Conservation (phyloP, 2,329 filamentous ascomycete genomes). For the Apiospora saccharicola region DNA sequence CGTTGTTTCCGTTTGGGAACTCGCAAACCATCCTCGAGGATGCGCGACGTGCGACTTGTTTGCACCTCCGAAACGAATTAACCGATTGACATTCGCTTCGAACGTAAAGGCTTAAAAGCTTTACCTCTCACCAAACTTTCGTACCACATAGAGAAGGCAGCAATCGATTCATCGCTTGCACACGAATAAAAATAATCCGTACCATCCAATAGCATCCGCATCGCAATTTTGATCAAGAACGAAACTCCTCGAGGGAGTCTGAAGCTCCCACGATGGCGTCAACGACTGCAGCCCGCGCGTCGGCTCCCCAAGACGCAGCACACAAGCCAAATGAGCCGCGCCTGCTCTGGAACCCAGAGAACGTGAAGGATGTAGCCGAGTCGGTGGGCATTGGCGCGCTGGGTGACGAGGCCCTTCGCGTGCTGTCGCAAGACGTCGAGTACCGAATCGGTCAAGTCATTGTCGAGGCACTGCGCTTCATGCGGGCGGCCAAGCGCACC, state of each 20-base stretch:
- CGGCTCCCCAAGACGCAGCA: constrained; percentile 33
- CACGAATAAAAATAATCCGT: neutral
- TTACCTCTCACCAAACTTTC: neutral
- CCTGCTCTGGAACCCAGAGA: constrained; percentile 93
- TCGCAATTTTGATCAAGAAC: neutral
- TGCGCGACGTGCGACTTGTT: neutral
- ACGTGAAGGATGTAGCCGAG: constrained; percentile 94
- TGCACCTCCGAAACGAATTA: neutral
- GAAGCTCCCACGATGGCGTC: constrained; percentile 34
- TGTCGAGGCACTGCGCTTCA: constrained; percentile 92
- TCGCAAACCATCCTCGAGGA: constrained; percentile 17
- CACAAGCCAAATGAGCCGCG: constrained; percentile 38
- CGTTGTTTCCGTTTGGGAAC: neutral
- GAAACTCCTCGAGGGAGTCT: neutral
- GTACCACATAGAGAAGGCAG: neutral
- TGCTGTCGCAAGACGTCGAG: constrained; percentile 92
- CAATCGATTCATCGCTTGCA: neutral
- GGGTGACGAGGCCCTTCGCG: constrained; percentile 84
- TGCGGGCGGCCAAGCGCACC: constrained; percentile 89
- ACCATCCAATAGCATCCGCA: neutral
- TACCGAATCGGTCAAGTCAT: constrained; percentile 94
- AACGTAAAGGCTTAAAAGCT: neutral
- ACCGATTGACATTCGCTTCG: neutral
- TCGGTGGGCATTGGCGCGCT: constrained; percentile 87
- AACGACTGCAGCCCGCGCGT: constrained; percentile 33